A percentile compares a stretch with the other conserved stretches of the same genome.
Evolutionary conservation across 495 filamentous ascomycete species (phyloP).

Genomic region (Amniculicola lignicola): DNA sequence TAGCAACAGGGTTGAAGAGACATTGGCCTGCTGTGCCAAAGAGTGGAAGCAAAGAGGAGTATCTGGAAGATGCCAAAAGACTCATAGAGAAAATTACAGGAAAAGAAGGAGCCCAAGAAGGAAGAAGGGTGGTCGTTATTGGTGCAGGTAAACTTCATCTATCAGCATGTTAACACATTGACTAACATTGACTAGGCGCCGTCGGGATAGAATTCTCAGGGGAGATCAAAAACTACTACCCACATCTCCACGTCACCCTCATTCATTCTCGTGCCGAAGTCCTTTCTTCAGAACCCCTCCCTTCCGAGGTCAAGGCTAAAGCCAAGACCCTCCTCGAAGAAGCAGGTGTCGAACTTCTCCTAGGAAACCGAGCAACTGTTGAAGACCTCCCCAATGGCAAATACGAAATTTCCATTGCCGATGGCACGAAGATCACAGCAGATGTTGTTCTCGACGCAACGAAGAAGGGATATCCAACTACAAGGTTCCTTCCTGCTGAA

Average conservation of each 20-base stretch:
- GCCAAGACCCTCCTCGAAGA: conserved; percentile 51
- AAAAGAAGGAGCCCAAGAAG: conserved; percentile 40
- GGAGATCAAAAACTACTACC: conserved; percentile 60
- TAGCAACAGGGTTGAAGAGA: conserved; percentile 58
- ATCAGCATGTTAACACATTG: neutral
- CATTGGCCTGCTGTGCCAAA: conserved; percentile 63
- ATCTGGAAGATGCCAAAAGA: conserved; percentile 52
- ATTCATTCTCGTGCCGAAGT: conserved; percentile 64
- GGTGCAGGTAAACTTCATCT: conserved; percentile 45
- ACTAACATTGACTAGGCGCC: conserved; percentile 43
- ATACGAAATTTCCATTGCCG: conserved; percentile 52
- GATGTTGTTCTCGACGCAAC: conserved; percentile 61
- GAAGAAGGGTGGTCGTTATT: conserved; percentile 55
- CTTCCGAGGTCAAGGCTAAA: conserved; percentile 59
- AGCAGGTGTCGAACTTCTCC: conserved; percentile 55
- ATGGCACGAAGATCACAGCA: conserved; percentile 52
- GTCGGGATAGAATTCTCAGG: conserved; percentile 71
- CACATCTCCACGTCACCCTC: conserved; percentile 57
- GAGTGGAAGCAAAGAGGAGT: conserved; percentile 52
- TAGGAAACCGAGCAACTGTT: conserved; percentile 48
- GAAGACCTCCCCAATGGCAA: conserved; percentile 39
- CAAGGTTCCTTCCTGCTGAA: conserved; percentile 51
- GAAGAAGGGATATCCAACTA: conserved; percentile 53
- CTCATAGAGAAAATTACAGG: conserved; percentile 42
- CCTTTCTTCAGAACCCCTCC: conserved; percentile 64